A percentile compares a stretch with the other conserved stretches of the same genome.
These are phyloP conservation scores for Pelargonium myrrhifolium DNA, from an alignment of 441 rosid species.

Conservation along the genomic window DNA sequence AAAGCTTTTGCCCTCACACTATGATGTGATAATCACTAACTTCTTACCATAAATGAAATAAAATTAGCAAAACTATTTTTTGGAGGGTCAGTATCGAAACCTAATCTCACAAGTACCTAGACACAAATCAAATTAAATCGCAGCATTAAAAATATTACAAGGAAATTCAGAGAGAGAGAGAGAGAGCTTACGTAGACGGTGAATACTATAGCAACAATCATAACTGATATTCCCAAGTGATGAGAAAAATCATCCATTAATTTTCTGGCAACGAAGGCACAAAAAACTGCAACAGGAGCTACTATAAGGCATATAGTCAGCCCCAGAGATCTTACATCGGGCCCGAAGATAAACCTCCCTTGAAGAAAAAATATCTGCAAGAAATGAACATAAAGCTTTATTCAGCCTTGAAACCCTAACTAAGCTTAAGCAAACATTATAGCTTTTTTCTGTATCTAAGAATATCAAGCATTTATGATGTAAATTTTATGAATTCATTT, in stretches of 20 bases:
- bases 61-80: too few species aligned
- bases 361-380: constrained; percentile 61
- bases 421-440: not conserved
- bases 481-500: not conserved
- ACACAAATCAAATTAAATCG: not conserved
- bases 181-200: constrained; percentile 52
- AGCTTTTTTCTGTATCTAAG: not conserved
- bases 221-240: constrained; percentile 55
- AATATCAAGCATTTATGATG: not conserved
- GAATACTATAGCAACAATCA: constrained; percentile 47
- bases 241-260: constrained; percentile 61
- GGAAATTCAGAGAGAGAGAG: constrained; percentile 10
- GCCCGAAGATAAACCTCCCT: constrained; percentile 92
- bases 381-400: constrained; percentile 7
- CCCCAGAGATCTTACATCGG: constrained; percentile 73
- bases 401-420: not conserved
- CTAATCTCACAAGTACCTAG: not conserved
- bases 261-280: constrained; percentile 65
- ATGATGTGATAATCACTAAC: not conserved
- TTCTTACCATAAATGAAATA: too few species aligned
- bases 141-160: not conserved
- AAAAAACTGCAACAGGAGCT: constrained; percentile 64
- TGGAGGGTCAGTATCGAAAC: not conserved
- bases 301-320: constrained; percentile 64
- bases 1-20: not conserved